Evolutionary conservation across 1,284 basidiomycete genomes (phyloP).

Genomic region (Rhizoctonia solani): DNA sequence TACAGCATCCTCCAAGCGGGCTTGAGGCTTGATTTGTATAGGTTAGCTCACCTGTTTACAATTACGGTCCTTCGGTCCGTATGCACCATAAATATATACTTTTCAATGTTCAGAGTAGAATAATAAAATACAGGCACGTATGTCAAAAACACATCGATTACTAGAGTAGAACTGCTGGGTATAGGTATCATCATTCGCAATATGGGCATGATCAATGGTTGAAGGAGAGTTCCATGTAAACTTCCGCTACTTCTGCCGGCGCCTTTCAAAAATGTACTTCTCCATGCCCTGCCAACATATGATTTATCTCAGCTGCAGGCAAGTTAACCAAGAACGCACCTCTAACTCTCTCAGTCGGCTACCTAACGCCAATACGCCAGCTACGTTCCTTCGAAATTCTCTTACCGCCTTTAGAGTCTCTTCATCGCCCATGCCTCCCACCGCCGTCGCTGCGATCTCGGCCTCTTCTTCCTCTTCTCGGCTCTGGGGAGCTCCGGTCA

Average conservation of each 20-base stretch:
- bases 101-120: too few species aligned
- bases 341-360: slow-evolving; percentile 35
- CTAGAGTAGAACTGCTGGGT: too few species aligned
- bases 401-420: slow-evolving; percentile 35
- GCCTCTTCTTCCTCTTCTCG: slow-evolving; percentile 36
- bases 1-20: too few species aligned
- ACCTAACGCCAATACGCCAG: slow-evolving; percentile 32
- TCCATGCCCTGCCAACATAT: background rate
- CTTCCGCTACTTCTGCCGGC: slow-evolving; percentile 26
- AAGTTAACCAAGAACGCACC: slow-evolving; percentile 12
- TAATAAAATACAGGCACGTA: too few species aligned
- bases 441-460: slow-evolving; percentile 24
- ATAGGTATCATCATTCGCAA: too few species aligned
- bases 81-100: too few species aligned
- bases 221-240: too few species aligned
- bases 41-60: too few species aligned
- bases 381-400: slow-evolving; percentile 35
- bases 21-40: too few species aligned
- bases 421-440: slow-evolving; percentile 34
- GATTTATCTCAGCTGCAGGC: background rate
- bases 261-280: slow-evolving; percentile 34
- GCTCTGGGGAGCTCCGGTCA: slow-evolving; percentile 11
- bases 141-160: too few species aligned
- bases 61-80: too few species aligned
- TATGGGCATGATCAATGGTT: too few species aligned